A percentile compares a stretch with the other conserved stretches of the same genome.
These are phyloP conservation scores for Bimuria novae-zelandiae DNA, from an alignment of 2,329 filamentous ascomycete genomes.

Conservation along the genomic window DNA sequence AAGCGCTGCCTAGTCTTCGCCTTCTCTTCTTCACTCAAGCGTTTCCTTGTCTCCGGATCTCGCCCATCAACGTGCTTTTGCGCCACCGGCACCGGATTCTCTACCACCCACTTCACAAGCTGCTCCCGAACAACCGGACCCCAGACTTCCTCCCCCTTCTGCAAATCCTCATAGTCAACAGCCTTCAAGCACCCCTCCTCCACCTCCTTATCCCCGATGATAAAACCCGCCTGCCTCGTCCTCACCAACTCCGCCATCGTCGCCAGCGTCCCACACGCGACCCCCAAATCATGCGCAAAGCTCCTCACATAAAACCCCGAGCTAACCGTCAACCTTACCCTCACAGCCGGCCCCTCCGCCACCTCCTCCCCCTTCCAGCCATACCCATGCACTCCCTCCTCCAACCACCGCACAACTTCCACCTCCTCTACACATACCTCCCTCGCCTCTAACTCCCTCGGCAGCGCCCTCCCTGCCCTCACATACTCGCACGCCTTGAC, in stretches of 20 bases:
- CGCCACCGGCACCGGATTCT: constrained; percentile 20
- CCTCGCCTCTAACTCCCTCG: constrained; percentile 29
- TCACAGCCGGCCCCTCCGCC: constrained; percentile 24
- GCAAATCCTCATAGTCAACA: constrained; percentile 29
- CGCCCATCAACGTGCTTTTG: constrained; percentile 30
- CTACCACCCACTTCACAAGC: constrained; percentile 28
- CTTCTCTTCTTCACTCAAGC: constrained; percentile 16
- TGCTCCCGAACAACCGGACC: constrained; percentile 24
- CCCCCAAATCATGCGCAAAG: constrained; percentile 38
- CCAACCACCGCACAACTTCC: constrained; percentile 32
- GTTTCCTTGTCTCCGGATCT: constrained; percentile 19
- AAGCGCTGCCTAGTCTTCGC: constrained; percentile 29
- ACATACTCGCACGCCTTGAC: constrained; percentile 38
- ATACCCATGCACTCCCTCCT: constrained; percentile 24
- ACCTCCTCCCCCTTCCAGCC: constrained; percentile 14
- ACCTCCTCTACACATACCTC: constrained; percentile 36
- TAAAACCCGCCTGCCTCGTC: constrained; percentile 31
- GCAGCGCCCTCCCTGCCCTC: constrained; percentile 28
- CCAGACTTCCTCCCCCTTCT: constrained; percentile 31
- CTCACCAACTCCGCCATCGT: constrained; percentile 32
- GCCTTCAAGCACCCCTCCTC: constrained; percentile 12
- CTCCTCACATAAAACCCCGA: constrained; percentile 42
- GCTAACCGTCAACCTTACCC: constrained; percentile 29
- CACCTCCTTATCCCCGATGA: constrained; percentile 8
- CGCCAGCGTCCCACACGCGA: constrained; percentile 27